Conservation (phyloP, 2,329 filamentous ascomycete genomes). For the Dactylonectria macrodidyma region DNA sequence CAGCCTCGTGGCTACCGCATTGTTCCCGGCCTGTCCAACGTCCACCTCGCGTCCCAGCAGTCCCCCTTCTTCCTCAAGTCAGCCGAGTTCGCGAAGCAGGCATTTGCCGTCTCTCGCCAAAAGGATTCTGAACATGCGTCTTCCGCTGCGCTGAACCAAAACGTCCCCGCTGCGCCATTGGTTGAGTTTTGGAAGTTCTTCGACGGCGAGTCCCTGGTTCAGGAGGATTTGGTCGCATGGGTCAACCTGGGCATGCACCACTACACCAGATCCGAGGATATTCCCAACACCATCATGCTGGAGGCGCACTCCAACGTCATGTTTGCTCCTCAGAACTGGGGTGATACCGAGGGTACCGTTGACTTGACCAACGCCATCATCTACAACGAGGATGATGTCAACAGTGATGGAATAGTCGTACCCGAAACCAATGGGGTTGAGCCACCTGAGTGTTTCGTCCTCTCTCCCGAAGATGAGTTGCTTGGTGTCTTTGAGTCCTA, state of each 20-base stretch:
- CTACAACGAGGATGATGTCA: slow-evolving; percentile 29
- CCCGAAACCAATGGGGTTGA: slow-evolving; percentile 35
- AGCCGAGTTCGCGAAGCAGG: slow-evolving; percentile 60
- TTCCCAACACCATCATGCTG: slow-evolving; percentile 65
- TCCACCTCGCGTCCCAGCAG: slow-evolving; percentile 61
- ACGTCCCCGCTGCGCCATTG: slow-evolving; percentile 57
- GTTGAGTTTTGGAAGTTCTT: slow-evolving; percentile 62
- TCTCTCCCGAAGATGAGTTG: slow-evolving; percentile 30
- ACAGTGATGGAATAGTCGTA: slow-evolving; percentile 13
- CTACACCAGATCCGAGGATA: slow-evolving; percentile 48
- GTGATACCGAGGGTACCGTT: slow-evolving; percentile 28
- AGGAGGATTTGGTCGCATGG: slow-evolving; percentile 59
- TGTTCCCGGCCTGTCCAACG: slow-evolving; percentile 50
- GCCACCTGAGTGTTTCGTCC: slow-evolving; percentile 29
- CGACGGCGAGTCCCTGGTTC: slow-evolving; percentile 53
- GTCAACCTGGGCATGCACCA: slow-evolving; percentile 67
- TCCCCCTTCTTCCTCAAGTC: slow-evolving; percentile 64
- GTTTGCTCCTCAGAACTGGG: slow-evolving; percentile 58
- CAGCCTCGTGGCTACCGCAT: slow-evolving; percentile 27
- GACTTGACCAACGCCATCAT: slow-evolving; percentile 38
- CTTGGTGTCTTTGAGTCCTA: slow-evolving; percentile 33
- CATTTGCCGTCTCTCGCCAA: slow-evolving; percentile 62
- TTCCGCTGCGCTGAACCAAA: slow-evolving; percentile 56
- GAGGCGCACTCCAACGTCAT: slow-evolving; percentile 58
- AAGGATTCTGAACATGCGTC: slow-evolving; percentile 52